phyloP scores from a whole-genome alignment of 768 basidiomycete genomes.

The Coprinopsis cinerea region DNA sequence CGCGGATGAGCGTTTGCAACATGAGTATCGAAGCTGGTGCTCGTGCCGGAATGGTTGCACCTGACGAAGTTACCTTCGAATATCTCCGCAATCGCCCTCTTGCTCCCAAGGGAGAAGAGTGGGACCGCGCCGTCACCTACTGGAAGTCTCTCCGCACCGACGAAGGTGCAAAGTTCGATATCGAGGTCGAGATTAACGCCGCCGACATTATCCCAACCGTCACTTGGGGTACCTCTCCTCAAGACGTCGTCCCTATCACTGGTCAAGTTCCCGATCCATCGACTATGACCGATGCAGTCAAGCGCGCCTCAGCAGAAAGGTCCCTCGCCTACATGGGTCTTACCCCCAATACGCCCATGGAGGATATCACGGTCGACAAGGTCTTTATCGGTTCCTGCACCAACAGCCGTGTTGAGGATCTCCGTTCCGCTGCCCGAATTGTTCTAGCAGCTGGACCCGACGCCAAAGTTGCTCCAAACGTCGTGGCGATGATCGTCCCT shows the following conservation, averaged over 20 bases:
- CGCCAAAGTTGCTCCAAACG: conserved; percentile 65
- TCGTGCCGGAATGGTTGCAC: conserved; percentile 89
- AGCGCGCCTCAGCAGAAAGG: conserved; percentile 65
- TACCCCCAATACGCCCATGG: conserved; percentile 68
- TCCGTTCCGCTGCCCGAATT: conserved; percentile 79
- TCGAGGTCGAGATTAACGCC: conserved; percentile 73
- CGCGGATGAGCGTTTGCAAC: conserved; percentile 87
- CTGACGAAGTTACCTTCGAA: conserved; percentile 80
- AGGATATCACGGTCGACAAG: conserved; percentile 78
- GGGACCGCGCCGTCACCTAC: conserved; percentile 82
- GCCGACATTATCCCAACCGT: conserved; percentile 86
- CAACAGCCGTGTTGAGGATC: conserved; percentile 90
- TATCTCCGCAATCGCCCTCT: conserved; percentile 81
- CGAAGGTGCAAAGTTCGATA: conserved; percentile 79
- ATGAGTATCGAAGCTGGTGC: conserved; percentile 96
- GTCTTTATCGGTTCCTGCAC: conserved; percentile 95
- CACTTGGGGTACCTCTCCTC: conserved; percentile 91
- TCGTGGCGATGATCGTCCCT: conserved; percentile 88
- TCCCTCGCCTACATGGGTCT: conserved; percentile 87
- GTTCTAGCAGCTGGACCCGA: conserved; percentile 68
- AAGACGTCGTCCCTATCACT: conserved; percentile 81
- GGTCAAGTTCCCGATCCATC: conserved; percentile 75
- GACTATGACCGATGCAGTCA: conserved; percentile 55
- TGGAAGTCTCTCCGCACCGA: conserved; percentile 80
- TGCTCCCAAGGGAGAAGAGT: conserved; percentile 76